phyloP scores from a whole-genome alignment of 2,329 filamentous ascomycete species.

The Phyllosticta ampelicida region DNA sequence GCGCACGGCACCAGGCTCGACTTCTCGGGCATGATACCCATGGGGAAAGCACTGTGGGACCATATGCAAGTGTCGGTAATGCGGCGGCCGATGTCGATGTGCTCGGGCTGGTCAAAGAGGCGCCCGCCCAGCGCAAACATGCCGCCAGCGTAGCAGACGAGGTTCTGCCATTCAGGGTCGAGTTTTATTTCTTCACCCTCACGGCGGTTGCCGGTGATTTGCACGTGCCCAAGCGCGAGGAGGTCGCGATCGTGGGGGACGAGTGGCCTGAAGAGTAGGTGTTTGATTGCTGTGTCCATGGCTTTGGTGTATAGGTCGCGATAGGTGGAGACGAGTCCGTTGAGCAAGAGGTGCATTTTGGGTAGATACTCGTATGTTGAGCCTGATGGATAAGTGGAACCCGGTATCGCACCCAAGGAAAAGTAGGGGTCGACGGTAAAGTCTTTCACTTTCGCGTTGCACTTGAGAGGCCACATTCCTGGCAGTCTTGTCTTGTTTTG shows the following conservation, averaged over 20 bases:
- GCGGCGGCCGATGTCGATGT: constrained; percentile 46
- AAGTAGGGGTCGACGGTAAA: neutral
- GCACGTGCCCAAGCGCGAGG: constrained; percentile 18
- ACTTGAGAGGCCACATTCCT: constrained; percentile 38
- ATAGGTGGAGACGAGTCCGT: constrained; percentile 36
- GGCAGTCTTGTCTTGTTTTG: constrained; percentile 34
- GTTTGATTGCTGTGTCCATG: constrained; percentile 31
- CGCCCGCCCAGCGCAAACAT: constrained; percentile 52
- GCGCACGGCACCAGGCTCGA: constrained; percentile 44
- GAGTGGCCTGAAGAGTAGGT: constrained; percentile 41
- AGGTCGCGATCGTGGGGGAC: constrained; percentile 36
- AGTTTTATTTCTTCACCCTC: constrained; percentile 18
- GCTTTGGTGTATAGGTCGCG: constrained; percentile 46
- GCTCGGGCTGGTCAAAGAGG: constrained; percentile 43
- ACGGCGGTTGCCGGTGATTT: neutral
- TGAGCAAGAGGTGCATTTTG: constrained; percentile 38
- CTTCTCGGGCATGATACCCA: constrained; percentile 52
- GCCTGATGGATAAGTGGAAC: constrained; percentile 32
- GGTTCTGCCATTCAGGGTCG: constrained; percentile 45
- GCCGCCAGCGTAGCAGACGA: constrained; percentile 50
- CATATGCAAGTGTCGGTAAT: constrained; percentile 53
- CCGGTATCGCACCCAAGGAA: constrained; percentile 30
- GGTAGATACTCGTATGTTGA: constrained; percentile 35
- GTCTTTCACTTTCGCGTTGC: constrained; percentile 25
- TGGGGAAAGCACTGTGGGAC: constrained; percentile 46